Evolutionary conservation across 352 stramenopile genomes (phyloP).

Genomic region (Phytophthora rubi): DNA sequence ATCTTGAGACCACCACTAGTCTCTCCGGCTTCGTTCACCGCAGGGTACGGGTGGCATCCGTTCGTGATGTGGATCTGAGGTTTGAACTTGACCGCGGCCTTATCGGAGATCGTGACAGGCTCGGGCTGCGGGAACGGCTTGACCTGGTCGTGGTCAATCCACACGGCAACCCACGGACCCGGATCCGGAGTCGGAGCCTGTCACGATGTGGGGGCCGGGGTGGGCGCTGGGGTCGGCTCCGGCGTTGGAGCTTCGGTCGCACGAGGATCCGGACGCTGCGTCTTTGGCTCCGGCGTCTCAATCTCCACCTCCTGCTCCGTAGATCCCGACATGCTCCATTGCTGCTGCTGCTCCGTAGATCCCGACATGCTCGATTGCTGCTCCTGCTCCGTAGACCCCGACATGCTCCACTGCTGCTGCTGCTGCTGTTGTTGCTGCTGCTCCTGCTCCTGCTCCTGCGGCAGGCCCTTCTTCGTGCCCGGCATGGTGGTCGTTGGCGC

Average conservation of each 20-base stretch:
- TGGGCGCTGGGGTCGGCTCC: not conserved
- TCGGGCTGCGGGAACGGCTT: conserved; percentile 21
- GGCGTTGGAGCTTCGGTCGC: conserved; percentile 15
- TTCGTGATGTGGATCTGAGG: conserved; percentile 15
- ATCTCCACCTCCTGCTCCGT: conserved; percentile 6
- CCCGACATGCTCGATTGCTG: not conserved
- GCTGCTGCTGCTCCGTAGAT: conserved; percentile 6
- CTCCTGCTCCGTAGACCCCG: conserved; percentile 6
- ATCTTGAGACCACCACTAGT: conserved; percentile 16
- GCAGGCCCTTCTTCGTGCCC: not conserved
- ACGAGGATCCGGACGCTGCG: conserved; percentile 3
- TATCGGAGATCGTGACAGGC: conserved; percentile 18
- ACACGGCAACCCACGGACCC: conserved; percentile 10
- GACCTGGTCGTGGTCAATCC: conserved; percentile 24
- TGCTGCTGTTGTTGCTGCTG: conserved; percentile 3
- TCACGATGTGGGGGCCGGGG: not conserved
- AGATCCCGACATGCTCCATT: conserved; percentile 1
- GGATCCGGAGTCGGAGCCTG: conserved; percentile 10
- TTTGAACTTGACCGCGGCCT: conserved; percentile 18
- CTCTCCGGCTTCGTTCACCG: conserved; percentile 12
- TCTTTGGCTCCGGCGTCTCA: conserved; percentile 4
- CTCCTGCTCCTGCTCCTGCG: not conserved
- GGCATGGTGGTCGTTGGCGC: conserved; percentile 1
- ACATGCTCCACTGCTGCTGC: not conserved
- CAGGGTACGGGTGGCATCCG: conserved; percentile 30